phyloP scores from a whole-genome alignment of 306 rosid genomes.

The Cucurbita pepo region DNA sequence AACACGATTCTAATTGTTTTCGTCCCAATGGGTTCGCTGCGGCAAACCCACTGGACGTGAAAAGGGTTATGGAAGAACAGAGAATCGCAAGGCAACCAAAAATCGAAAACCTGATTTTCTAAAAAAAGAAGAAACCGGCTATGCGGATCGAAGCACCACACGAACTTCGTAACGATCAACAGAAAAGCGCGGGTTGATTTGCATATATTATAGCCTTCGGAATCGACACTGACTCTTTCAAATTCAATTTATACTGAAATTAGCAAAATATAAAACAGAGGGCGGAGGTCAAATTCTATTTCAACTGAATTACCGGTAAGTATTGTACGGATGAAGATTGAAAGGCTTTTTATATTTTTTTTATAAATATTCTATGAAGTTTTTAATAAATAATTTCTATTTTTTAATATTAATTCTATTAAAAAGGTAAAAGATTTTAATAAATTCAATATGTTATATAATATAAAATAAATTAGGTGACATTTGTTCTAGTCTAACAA shows the following conservation, averaged over 20 bases:
- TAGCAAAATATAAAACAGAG: background rate
- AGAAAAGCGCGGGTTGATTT: conserved; percentile 15
- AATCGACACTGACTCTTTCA: background rate
- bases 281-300: background rate
- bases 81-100: background rate
- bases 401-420: too few relatives aligned
- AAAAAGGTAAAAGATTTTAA: too few relatives aligned
- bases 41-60: background rate
- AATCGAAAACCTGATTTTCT: background rate
- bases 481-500: too few relatives aligned
- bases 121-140: background rate
- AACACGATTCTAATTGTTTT: background rate
- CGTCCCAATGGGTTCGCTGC: background rate
- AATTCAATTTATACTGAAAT: background rate
- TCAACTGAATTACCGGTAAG: background rate
- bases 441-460: too few relatives aligned
- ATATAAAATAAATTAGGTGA: too few relatives aligned
- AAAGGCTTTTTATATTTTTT: too few relatives aligned
- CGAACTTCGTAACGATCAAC: background rate
- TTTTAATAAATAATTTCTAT: too few relatives aligned
- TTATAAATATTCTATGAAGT: too few relatives aligned
- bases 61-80: background rate
- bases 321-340: background rate
- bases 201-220: background rate
- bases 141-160: background rate